Evolutionary conservation across 1,284 basidiomycete genomes (phyloP), one percentile per base, ranked within the genome.

Genomic region (Sporisorium graminicola): DNA sequence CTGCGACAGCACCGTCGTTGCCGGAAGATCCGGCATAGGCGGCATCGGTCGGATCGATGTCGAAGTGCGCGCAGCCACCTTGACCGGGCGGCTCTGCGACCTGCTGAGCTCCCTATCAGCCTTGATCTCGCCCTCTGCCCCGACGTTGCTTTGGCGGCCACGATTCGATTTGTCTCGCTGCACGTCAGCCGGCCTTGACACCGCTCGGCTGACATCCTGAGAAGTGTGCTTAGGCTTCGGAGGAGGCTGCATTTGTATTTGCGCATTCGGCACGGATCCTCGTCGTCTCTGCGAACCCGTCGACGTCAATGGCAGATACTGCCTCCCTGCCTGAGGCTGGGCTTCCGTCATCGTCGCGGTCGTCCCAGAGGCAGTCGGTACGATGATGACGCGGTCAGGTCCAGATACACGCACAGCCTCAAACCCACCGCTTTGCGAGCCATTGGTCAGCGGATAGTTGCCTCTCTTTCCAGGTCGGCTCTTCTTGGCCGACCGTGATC

Each of bases 381-480:
- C 58, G 22, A 72, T 72, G 37, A 65, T 56, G 40, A 65, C 59
- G 10, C 69, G 69, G 52, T 72, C 63, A 5, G 69, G 59, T 2
- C 59, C 63, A 10, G 59, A 65, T 0, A 43, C 58, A 40, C 63
- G 55, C 37, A 65, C 59, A 18, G 69, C 69, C 42, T 72, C 58
- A 51, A 62, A 65, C 7, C 58, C 56, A 18, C 63, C 63, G 14
- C 46, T 33, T 10, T 47, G 46, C 24, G 69, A 27, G 16, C 46
- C 37, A 6, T 56, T 22, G 8, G 44, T 26, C 29, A 62, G 24
- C 1, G 63, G 59, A 35, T 72, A 62, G 46, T 7, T 20, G 51
- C 63, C 58, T 8, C 20, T 52, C 20, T 44, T 58, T 5, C 56
- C 26, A n/a, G 58, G 51, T 35, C 69, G 50, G 26, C 47, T 24